Conservation (phyloP, 371 early-diverging fungal genomes). For the Nematocida sp. region DNA sequence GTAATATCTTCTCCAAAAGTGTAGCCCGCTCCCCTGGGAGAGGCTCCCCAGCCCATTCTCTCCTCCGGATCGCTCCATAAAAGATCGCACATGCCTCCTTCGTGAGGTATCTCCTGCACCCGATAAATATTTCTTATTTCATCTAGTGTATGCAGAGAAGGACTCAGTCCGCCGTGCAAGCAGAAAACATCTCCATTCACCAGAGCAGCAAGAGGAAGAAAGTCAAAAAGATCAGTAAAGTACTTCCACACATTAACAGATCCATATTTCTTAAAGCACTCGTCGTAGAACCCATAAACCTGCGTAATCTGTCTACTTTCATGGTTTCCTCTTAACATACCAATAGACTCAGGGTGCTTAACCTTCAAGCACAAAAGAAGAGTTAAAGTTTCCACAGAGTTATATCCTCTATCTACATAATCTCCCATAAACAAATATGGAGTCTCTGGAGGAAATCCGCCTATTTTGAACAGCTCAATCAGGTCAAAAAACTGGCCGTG, state of each 20-base stretch:
- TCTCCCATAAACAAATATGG: slow-evolving; percentile 82
- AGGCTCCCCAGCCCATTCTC: slow-evolving; percentile 57
- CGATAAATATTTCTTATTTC: slow-evolving; percentile 81
- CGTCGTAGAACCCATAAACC: slow-evolving; percentile 91
- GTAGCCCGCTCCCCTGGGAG: slow-evolving; percentile 52
- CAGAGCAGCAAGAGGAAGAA: slow-evolving; percentile 80
- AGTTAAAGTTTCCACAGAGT: slow-evolving; percentile 84
- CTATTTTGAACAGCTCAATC: slow-evolving; percentile 47
- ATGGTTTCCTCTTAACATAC: slow-evolving; percentile 87
- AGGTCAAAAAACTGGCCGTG: slow-evolving; percentile 88
- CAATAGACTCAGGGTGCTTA: slow-evolving; percentile 78
- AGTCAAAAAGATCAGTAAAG: slow-evolving; percentile 55
- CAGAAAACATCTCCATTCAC: slow-evolving; percentile 84
- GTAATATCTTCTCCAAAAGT: slow-evolving; percentile 57
- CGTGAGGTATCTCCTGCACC: slow-evolving; percentile 92
- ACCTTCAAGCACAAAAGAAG: slow-evolving; percentile 73
- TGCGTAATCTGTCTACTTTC: slow-evolving; percentile 93
- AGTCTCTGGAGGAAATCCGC: slow-evolving; percentile 52
- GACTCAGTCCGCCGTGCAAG: slow-evolving; percentile 90
- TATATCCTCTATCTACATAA: slow-evolving; percentile 90
- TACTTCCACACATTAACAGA: slow-evolving; percentile 54
- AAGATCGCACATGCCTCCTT: slow-evolving; percentile 94
- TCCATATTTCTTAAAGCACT: slow-evolving; percentile 82
- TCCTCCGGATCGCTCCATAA: slow-evolving; percentile 99
- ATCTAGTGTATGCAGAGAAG: slow-evolving; percentile 42